Evolutionary conservation across 2,329 filamentous ascomycete species (phyloP).

Genomic region (Fonsecaea erecta): DNA sequence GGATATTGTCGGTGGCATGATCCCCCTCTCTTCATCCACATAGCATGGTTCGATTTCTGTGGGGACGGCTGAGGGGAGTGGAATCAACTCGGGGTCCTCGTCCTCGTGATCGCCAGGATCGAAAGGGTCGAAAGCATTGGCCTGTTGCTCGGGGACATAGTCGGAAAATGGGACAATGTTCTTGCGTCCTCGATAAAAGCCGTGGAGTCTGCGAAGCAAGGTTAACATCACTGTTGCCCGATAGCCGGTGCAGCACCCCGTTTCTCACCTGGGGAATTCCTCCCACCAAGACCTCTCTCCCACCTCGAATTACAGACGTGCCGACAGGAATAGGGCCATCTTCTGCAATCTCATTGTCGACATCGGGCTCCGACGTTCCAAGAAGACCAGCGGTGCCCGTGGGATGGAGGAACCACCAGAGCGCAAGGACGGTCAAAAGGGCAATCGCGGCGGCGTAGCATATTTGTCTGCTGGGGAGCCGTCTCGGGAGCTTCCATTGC

Average conservation of each 20-base stretch:
- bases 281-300: conserved; percentile 39
- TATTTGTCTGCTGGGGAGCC: conserved; percentile 24
- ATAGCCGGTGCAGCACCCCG: neutral
- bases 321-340: conserved; percentile 34
- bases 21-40: conserved; percentile 28
- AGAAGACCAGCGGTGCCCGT: neutral
- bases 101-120: conserved; percentile 14
- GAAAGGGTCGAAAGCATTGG: conserved; percentile 16
- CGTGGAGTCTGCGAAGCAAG: conserved; percentile 23
- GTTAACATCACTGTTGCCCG: neutral
- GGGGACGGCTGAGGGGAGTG: conserved; percentile 1
- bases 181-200: conserved; percentile 30
- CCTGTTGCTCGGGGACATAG: conserved; percentile 34
- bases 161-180: conserved; percentile 29
- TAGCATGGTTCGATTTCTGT: conserved; percentile 26
- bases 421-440: conserved; percentile 22
- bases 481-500: conserved; percentile 27
- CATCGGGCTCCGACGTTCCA: conserved; percentile 5
- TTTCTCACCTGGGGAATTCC: conserved; percentile 33
- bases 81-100: conserved; percentile 17
- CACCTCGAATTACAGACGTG: conserved; percentile 25
- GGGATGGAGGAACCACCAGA: conserved; percentile 18
- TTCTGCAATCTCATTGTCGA: neutral
- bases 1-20: conserved; percentile 27
- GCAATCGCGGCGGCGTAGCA: conserved; percentile 25